Percentiles rank a stretch among this genome's conserved stretches.
These are phyloP conservation scores for Fraxinus sp. DNA, from an alignment of 305 asterid genomes.

Conservation along the genomic window DNA sequence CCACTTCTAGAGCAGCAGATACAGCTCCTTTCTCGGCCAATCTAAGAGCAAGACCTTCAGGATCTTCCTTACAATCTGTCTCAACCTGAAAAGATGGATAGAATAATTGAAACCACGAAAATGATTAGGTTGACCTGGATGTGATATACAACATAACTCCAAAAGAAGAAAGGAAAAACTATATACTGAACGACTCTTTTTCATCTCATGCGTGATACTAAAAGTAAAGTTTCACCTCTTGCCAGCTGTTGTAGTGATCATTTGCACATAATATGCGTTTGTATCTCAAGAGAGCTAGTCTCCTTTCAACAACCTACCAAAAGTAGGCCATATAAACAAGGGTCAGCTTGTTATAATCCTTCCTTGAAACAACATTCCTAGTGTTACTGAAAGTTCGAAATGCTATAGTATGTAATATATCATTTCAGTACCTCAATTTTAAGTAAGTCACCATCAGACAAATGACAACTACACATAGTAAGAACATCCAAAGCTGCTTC, in stretches of 20 bases:
- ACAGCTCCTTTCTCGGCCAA: slow-evolving; percentile 98
- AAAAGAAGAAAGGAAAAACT: slow-evolving; percentile 14
- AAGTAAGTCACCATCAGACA: slow-evolving; percentile 59
- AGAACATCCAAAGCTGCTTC: slow-evolving; percentile 96
- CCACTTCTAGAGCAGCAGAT: slow-evolving; percentile 93
- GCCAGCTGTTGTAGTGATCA: slow-evolving; percentile 89
- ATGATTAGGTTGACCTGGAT: slow-evolving; percentile 13
- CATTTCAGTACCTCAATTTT: slow-evolving; percentile 64
- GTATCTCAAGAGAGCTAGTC: slow-evolving; percentile 83
- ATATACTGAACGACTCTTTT: background rate
- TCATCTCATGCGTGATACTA: slow-evolving; percentile 22
- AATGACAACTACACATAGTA: slow-evolving; percentile 92
- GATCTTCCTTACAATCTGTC: slow-evolving; percentile 87
- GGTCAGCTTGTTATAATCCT: slow-evolving; percentile 23
- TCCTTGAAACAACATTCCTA: slow-evolving; percentile 19
- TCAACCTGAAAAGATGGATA: slow-evolving; percentile 61
- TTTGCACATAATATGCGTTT: slow-evolving; percentile 91
- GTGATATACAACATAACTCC: slow-evolving; percentile 3
- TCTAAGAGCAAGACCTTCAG: slow-evolving; percentile 97
- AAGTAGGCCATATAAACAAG: slow-evolving; percentile 20
- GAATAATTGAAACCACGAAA: slow-evolving; percentile 8
- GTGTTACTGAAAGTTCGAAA: slow-evolving; percentile 15
- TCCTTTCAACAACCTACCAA: slow-evolving; percentile 73
- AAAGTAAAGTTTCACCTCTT: slow-evolving; percentile 61
- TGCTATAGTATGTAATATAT: slow-evolving; percentile 15